Percentiles rank a stretch among this genome's conserved stretches.
Conservation (phyloP, 495 filamentous ascomycete species). For the Talaromyces stipitatus region DNA sequence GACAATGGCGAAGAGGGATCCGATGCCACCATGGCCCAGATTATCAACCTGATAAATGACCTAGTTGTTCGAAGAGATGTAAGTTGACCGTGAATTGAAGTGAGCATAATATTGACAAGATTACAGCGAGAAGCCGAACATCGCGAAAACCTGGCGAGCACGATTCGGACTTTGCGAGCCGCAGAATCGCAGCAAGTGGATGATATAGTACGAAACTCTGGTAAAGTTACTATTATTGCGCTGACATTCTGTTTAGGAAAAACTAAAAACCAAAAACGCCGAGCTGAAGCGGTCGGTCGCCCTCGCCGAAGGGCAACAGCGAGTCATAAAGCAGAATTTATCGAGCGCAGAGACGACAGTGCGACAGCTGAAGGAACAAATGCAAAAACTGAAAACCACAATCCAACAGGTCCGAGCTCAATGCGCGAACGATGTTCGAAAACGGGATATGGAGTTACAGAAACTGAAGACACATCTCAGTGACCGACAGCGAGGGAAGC, state of each 20-base stretch:
- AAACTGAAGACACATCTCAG: conserved; percentile 75
- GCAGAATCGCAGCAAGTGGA: conserved; percentile 63
- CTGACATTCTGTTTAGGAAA: conserved; percentile 29
- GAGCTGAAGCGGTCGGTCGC: conserved; percentile 71
- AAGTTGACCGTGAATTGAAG: conserved; percentile 21
- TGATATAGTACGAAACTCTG: conserved; percentile 33
- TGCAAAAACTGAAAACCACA: conserved; percentile 64
- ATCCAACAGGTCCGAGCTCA: conserved; percentile 75
- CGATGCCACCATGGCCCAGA: conserved; percentile 67
- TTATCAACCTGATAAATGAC: conserved; percentile 92
- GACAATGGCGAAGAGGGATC: conserved; percentile 55
- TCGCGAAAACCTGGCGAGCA: conserved; percentile 69
- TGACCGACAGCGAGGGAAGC: conserved; percentile 44
- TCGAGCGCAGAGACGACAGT: conserved; percentile 63
- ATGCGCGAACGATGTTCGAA: conserved; percentile 87
- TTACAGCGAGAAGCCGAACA: conserved; percentile 78
- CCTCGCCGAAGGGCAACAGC: conserved; percentile 64
- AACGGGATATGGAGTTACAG: conserved; percentile 82
- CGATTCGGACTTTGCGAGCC: conserved; percentile 65
- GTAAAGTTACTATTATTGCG: background rate
- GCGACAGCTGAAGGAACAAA: conserved; percentile 69
- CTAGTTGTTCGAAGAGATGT: conserved; percentile 79
- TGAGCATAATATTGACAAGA: background rate
- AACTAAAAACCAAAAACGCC: conserved; percentile 58
- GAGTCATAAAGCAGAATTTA: conserved; percentile 58